These are phyloP conservation scores for Sanghuangporus sanghuang DNA, from an alignment of 1,284 basidiomycete genomes.

Conservation along the genomic window DNA sequence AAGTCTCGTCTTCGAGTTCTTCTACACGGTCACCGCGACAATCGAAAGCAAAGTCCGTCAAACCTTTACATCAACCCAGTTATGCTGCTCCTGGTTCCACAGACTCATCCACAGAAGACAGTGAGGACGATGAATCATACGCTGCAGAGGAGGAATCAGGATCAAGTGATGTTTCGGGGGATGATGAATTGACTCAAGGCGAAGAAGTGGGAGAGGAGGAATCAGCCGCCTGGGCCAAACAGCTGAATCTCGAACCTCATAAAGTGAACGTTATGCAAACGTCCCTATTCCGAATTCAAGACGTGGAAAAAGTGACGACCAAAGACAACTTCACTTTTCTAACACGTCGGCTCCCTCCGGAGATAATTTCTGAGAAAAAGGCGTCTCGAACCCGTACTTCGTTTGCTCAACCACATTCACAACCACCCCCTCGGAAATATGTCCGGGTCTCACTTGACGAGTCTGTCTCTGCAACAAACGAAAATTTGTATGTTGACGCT, in stretches of 20 bases:
- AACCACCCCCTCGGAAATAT: constrained; percentile 68
- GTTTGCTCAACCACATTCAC: constrained; percentile 42
- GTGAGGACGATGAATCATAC: constrained; percentile 4
- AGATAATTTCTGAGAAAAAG: constrained; percentile 58
- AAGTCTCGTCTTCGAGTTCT: background rate
- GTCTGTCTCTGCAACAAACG: constrained; percentile 59
- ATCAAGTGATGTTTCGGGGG: background rate
- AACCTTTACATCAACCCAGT: background rate
- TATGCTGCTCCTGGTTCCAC: constrained; percentile 3
- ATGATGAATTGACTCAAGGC: constrained; percentile 18
- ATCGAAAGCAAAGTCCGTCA: constrained; percentile 6
- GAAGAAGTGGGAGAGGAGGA: constrained; percentile 25
- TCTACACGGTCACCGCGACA: background rate
- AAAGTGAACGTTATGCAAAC: constrained; percentile 92
- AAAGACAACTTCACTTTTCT: constrained; percentile 36
- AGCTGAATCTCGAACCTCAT: constrained; percentile 70
- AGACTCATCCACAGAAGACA: constrained; percentile 12
- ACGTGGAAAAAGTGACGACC: constrained; percentile 57
- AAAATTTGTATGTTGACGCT: constrained; percentile 71
- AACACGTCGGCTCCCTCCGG: constrained; percentile 72
- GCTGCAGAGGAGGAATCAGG: background rate
- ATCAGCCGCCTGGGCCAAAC: constrained; percentile 57
- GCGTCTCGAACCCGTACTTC: constrained; percentile 28
- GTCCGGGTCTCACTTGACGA: constrained; percentile 59
- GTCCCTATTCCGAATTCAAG: constrained; percentile 73